Evolutionary conservation across 2,329 filamentous ascomycete genomes (phyloP), one percentile per base, ranked within the genome.

Genomic region (Aureobasidium namibiae): DNA sequence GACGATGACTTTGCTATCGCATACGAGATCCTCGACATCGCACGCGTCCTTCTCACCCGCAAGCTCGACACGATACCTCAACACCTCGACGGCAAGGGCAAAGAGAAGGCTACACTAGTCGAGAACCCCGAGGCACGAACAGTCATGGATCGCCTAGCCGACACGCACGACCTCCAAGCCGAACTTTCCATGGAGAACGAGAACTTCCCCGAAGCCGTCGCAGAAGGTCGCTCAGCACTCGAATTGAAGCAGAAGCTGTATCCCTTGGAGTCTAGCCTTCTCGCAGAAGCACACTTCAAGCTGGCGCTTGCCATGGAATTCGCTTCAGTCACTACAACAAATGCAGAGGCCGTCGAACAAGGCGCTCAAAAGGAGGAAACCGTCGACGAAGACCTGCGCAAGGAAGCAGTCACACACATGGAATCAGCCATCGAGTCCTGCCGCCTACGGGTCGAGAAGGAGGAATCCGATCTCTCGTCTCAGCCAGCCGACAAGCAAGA

Each of bases 141-240:
- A 62, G 79, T 92, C 68, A 92, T 91, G 73, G 90, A 95, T 73
- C 85, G 90, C 60, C 82, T 97, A 34, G 90, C 90, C 62, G 94
- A 99, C 70, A 95, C 90, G 9, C 90, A 96, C 71, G 92, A 96
- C 70, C 82, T 96, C 59, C 88, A 97, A 63, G 89, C 92, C 10
- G 94, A 99, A 74, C 96, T 99, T 63, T 95, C 89, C n/a, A 80
- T 99, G 29, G 94, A 99, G 76, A 96, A 94, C 66, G 94, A 97
- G 75, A 86, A 88, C 77, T 99, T 96, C 70, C 80, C 83, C 42
- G 87, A 90, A 65, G 92, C 94, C n/a, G 89, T 96, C 56, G 81
- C 84, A 48, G 94, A 99, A 73, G 85, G 90, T 56, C 85, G 85
- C 66, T 83, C 87, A 14, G 86, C 91, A 1, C 82, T 97, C 50